Evolutionary conservation across 2,329 filamentous ascomycete genomes (phyloP), one percentile per base, ranked within the genome.

Genomic region (Colletotrichum tropicicola): DNA sequence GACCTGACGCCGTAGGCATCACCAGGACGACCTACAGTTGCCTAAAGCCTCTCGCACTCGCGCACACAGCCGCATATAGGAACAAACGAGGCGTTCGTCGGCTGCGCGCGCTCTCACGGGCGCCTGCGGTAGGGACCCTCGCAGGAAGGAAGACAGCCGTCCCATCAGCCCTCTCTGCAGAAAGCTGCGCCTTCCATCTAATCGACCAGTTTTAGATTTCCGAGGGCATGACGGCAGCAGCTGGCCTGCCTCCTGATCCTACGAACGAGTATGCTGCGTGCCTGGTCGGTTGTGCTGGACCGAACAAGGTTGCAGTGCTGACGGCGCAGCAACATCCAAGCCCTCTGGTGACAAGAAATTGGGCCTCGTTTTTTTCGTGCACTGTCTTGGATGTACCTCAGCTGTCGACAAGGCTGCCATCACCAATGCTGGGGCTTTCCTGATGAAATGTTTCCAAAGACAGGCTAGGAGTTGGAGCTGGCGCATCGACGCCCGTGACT

Each of bases 291-390:
- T 12, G 6, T 30, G 30, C 25, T 32, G 37, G 25, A 19, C 19
- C 12, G 19, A 19, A 35, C 19, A 32, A 52, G 37, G 10, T 52
- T 32, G 35, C 21, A 45, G 19, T 59, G 35, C 56, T 59, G 41
- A 56, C 53, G 41, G 48, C 56, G 13, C 23, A 35, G 45, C 45
- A 17, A 12, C n/a, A 43, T 30, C 45, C 56, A 43, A 28, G 12
- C 32, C 13, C n/a, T n/a, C n/a, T n/a, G n/a, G n/a, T n/a, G n/a
- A n/a, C n/a, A n/a, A n/a, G n/a, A n/a, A n/a, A n/a, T n/a, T n/a
- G n/a, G n/a, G n/a, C n/a, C n/a, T n/a, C n/a, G n/a, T n/a, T n/a
- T 13, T 59, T 19, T 56, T 35, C 13, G 30, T 43, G 56, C 56
- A 59, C 56, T 59, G 56, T 59, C 23, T 19, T 28, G 19, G 43